These are phyloP conservation scores for Petunia axillaris DNA, from an alignment of 257 asterid species.

Conservation along the genomic window DNA sequence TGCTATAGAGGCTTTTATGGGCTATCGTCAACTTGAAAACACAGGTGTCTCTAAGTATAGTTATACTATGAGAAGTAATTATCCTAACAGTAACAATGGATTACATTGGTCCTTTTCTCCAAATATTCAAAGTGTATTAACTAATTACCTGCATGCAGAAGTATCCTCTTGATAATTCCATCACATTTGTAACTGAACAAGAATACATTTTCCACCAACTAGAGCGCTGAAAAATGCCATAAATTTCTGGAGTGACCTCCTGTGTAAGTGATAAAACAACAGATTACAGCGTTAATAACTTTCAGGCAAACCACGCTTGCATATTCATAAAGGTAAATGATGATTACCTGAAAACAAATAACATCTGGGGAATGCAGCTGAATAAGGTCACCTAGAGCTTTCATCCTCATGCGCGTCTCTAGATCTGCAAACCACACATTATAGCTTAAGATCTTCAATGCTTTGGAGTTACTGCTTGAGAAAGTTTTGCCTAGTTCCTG, in stretches of 20 bases:
- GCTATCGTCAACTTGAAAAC: not conserved
- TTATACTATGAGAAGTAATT: not conserved
- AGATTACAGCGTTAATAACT: slow-evolving; percentile 4
- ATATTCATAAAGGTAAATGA: not conserved
- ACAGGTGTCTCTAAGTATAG: not conserved
- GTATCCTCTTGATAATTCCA: slow-evolving; percentile 52
- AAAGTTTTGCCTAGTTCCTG: slow-evolving; percentile 40
- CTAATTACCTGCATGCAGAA: slow-evolving; percentile 87
- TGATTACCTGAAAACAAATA: slow-evolving; percentile 83
- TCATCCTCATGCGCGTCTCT: slow-evolving; percentile 76
- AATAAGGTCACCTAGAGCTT: slow-evolving; percentile 76
- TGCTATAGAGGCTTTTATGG: not conserved
- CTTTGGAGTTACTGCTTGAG: slow-evolving; percentile 32
- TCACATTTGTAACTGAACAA: slow-evolving; percentile 66
- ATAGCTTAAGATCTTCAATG: slow-evolving; percentile 80
- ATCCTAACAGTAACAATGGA: not conserved
- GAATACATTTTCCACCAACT: slow-evolving; percentile 87
- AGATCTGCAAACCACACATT: slow-evolving; percentile 94
- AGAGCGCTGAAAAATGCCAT: slow-evolving; percentile 60
- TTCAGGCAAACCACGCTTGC: not conserved
- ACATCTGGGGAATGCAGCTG: slow-evolving; percentile 79
- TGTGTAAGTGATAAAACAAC: slow-evolving; percentile 37
- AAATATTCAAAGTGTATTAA: not conserved
- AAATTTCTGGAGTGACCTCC: slow-evolving; percentile 83
- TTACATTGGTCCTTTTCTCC: not conserved